A percentile compares a stretch with the other conserved stretches of the same genome.
Evolutionary conservation across 371 early-diverging fungal genomes (phyloP).

Genomic region (Gilbertella persicaria): DNA sequence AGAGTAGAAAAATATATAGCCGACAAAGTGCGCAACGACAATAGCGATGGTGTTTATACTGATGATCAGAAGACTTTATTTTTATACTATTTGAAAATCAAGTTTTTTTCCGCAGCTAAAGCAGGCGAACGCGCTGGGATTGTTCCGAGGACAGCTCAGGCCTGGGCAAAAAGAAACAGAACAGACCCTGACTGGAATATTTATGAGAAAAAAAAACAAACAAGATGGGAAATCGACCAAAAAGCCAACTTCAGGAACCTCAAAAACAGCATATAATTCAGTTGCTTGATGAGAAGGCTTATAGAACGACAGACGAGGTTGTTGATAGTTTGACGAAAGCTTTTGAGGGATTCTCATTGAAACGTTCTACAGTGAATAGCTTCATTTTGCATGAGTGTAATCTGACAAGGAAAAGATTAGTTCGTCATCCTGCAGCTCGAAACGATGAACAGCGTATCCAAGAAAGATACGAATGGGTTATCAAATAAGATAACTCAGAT

Average conservation of each 20-base stretch:
- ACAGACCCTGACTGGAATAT: conserved; percentile 2
- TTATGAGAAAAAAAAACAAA: conserved; percentile 4
- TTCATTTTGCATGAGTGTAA: conserved; percentile 5
- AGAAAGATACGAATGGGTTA: conserved; percentile 4
- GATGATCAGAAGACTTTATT: conserved; percentile 13
- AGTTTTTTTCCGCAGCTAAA: conserved; percentile 11
- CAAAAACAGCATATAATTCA: conserved; percentile 2
- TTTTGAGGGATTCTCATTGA: conserved; percentile 5
- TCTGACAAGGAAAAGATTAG: not conserved
- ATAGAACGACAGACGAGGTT: conserved; percentile 5
- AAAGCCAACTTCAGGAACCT: not conserved
- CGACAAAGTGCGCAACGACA: not conserved
- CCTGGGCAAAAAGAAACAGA: conserved; percentile 6
- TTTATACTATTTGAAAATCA: conserved; percentile 3
- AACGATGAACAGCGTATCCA: not conserved
- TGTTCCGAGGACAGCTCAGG: not conserved
- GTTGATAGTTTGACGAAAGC: conserved; percentile 13
- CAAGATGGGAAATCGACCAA: not conserved
- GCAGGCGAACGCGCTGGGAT: not conserved
- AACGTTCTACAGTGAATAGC: not conserved
- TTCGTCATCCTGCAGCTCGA: conserved; percentile 3
- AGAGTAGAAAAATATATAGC: not conserved
- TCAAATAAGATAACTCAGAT: conserved; percentile 1
- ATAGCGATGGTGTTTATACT: not conserved
- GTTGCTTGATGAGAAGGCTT: conserved; percentile 7